Conservation (phyloP, 2,329 filamentous ascomycete species). For the Exutisphaerella laricina region DNA sequence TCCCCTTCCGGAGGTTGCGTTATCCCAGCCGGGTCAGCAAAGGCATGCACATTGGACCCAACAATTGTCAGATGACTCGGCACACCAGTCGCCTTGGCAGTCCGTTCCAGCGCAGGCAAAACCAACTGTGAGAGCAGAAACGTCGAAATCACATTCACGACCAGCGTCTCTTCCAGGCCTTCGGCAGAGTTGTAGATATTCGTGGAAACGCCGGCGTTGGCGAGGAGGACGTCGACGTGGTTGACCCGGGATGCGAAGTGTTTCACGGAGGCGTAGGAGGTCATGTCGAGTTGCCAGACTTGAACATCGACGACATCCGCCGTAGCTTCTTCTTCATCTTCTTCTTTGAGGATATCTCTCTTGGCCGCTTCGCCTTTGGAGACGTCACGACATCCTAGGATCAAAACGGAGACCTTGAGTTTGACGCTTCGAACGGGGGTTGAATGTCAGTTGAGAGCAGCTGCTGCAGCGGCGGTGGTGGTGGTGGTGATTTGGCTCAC, state of each 20-base stretch:
- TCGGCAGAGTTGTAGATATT: constrained; percentile 35
- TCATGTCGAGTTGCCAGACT: constrained; percentile 42
- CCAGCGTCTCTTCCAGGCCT: constrained; percentile 44
- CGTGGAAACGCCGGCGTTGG: constrained; percentile 37
- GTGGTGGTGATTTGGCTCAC: too few relatives aligned
- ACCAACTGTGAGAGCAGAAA: constrained; percentile 46
- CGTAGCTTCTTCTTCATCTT: constrained; percentile 21
- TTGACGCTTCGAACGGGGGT: neutral
- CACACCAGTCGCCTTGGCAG: constrained; percentile 24
- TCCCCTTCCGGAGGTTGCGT: constrained; percentile 33
- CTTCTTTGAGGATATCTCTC: constrained; percentile 32
- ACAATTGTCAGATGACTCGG: constrained; percentile 33
- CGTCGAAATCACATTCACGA: constrained; percentile 49
- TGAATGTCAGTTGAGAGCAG: neutral
- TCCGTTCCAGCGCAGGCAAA: constrained; percentile 46
- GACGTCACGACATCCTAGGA: constrained; percentile 39
- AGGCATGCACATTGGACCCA: constrained; percentile 38
- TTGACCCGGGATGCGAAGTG: constrained; percentile 24
- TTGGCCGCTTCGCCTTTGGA: constrained; percentile 39
- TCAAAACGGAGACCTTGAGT: constrained; percentile 24
- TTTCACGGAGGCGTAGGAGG: constrained; percentile 31
- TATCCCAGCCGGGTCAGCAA: constrained; percentile 44
- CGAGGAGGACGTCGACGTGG: constrained; percentile 24
- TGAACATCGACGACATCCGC: constrained; percentile 34
- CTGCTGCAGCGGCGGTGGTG: too few relatives aligned